Base-by-base conservation (phyloP, 139 green algal species). In the Gonium pectorale region DNA sequence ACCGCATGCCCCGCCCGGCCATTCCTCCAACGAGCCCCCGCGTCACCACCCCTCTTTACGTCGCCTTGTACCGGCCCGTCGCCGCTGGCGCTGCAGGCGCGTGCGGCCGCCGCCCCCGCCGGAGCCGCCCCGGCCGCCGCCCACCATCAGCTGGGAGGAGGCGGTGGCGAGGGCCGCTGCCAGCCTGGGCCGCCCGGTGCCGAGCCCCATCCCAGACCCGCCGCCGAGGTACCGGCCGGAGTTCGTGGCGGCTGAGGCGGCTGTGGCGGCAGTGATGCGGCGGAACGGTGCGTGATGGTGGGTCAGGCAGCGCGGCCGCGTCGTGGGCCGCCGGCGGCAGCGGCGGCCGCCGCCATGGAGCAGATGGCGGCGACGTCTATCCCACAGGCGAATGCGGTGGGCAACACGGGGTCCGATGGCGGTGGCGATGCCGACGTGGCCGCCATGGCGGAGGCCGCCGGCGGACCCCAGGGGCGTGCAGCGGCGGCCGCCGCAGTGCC, bases 91-190 rank as follows among this genome's bases (percentile, higher is more conserved):
- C 1, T 29, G 40, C 64, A 79, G 72, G 74, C 74, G 40, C 27
- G 54, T 54, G 15, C 37, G 37, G 38, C 38, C 74, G 2, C 74
- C 74, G 2, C 37, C 38, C 27, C 38, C 74, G 2, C 74, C 74
- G 2, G 38, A 44, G 5, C 74, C 74, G 38, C 37, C 54, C 37
- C 74, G 40, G 56, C 74, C 74, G 38, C 74, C 74, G 3, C 74
- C 74, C 2, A 40, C 40, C 56, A 38, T 81, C 27, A 38, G 4
- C 74, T 81, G 74, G 74, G 15, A 3, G 29, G 27, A 70, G 40
- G 74, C 74, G 3, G 38, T 81, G 15, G 38, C 6, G 0, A 3
- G 1, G 3, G 74, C 74, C 11, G 74, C 52, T 9, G 29, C 15
- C 9, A 1, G 56, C 19, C 74, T 81, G 9, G 8, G 27, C 17